Percentiles rank a stretch among this genome's conserved stretches.
phyloP scores from a whole-genome alignment of 371 early-diverging fungal species.

The Globomyces sp. region DNA sequence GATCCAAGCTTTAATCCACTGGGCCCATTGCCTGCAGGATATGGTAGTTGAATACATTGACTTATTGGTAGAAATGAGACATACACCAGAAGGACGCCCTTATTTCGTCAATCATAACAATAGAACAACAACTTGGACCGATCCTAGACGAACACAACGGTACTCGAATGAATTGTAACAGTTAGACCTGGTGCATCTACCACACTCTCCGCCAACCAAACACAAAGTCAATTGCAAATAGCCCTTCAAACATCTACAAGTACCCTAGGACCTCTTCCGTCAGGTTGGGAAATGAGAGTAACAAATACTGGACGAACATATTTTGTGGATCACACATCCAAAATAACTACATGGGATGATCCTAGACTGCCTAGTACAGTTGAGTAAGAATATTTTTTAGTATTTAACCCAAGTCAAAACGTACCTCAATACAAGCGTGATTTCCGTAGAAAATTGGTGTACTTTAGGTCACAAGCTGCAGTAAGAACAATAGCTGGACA shows the following conservation, averaged over 20 bases:
- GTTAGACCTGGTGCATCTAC: conserved; percentile 18
- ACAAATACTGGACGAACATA: conserved; percentile 84
- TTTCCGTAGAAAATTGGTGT: conserved; percentile 92
- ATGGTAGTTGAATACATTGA: conserved; percentile 56
- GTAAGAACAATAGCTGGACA: conserved; percentile 90
- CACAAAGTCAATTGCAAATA: conserved; percentile 36
- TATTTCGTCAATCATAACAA: conserved; percentile 98
- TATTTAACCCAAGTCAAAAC: conserved; percentile 52
- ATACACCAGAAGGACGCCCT: conserved; percentile 85
- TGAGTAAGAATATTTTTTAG: conserved; percentile 45
- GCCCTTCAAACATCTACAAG: conserved; percentile 68
- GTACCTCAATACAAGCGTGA: conserved; percentile 98
- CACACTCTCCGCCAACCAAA: conserved; percentile 20
- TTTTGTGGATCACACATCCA: conserved; percentile 53
- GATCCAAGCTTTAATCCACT: conserved; percentile 22
- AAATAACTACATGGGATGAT: conserved; percentile 75
- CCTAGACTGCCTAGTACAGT: conserved; percentile 91
- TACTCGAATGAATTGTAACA: conserved; percentile 2
- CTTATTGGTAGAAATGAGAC: conserved; percentile 45
- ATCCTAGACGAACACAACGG: conserved; percentile 62
- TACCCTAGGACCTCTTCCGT: conserved; percentile 84
- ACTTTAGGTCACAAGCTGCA: conserved; percentile 91
- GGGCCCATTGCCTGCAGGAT: conserved; percentile 91
- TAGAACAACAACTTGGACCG: conserved; percentile 93
- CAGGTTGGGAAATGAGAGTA: conserved; percentile 97